Evolutionary conservation across 208 protist species (phyloP), one percentile per base, ranked within the genome.

Genomic region (Endotrypanum monterogeii): DNA sequence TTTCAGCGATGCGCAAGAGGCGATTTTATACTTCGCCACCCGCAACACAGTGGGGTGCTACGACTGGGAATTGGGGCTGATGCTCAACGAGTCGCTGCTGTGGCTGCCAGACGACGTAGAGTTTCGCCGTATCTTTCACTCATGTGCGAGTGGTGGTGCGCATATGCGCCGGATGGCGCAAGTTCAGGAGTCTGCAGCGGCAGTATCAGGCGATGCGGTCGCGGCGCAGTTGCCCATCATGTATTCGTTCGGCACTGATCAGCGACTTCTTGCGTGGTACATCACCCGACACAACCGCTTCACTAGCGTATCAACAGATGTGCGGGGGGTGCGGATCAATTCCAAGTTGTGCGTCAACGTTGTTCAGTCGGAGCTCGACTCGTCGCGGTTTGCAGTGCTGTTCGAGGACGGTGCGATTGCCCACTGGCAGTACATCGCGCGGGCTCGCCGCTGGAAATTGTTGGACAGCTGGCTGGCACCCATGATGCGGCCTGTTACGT

Each of bases 1-100:
- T 65, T 96, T 96, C 76, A 96, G 92, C 74, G 85, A 94, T 52
- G 80, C 89, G 56, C 74, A 89, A 30, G 85, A 89, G 78, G 92
- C 91, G 58, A 67, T 92, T 32, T 28, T 96, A 51, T 94, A 89
- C 79, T 93, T 96, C 71, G 88, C 88, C 14, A 90, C 86, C 23
- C 80, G 83, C 57, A 83, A 77, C 77, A 82, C 85, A 11, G 82
- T 96, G 28, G 87, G 88, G 46, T 86, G 74, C 30, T 96, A 96
- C 73, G 92, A 96, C 82, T 96, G 92, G 89, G 84, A 85, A 61
- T 67, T 88, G 52, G 76, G 73, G 18, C 76, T 90, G 66, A 80
- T 96, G 50, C 78, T 96, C 65, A 90, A 92, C 69, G 88, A 96
- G 77, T 88, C 88, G 35, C 44, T 96, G 18, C 67, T 94, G 28